Evolutionary conservation across 805 yeast species (phyloP).

Genomic region (Barnettozyma vustinii): DNA sequence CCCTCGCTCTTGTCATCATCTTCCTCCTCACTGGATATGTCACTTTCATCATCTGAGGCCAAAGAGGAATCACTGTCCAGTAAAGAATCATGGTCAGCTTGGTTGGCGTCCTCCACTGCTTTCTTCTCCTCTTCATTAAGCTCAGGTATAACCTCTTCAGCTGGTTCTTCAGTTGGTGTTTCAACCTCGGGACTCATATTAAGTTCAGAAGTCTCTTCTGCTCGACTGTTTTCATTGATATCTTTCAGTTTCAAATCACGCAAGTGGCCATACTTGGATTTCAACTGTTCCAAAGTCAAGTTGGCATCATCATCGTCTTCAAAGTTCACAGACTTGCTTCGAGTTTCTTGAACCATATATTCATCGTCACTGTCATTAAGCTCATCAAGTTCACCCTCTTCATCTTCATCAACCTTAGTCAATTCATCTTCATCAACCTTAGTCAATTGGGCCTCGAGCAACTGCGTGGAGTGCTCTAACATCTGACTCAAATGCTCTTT

Average conservation of each 20-base stretch:
- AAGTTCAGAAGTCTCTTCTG: conserved; percentile 7
- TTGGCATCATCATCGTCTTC: conserved; percentile 24
- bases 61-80: conserved; percentile 29
- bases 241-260: conserved; percentile 22
- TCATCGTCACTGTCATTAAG: conserved; percentile 20
- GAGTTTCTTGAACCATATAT: conserved; percentile 1
- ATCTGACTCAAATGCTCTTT: conserved; percentile 83
- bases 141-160: conserved; percentile 21
- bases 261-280: conserved; percentile 22
- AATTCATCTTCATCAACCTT: conserved; percentile 39
- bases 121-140: conserved; percentile 19
- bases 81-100: conserved; percentile 15
- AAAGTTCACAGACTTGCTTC: not conserved
- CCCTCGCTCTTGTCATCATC: conserved; percentile 17
- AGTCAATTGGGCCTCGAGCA: conserved; percentile 77
- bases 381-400: conserved; percentile 1
- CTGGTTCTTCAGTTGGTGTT: conserved; percentile 19
- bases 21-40: conserved; percentile 21
- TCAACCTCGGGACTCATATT: conserved; percentile 22
- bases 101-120: conserved; percentile 26
- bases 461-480: conserved; percentile 84
- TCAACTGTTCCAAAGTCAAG: conserved; percentile 26
- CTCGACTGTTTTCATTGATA: conserved; percentile 24
- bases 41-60: conserved; percentile 25
- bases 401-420: conserved; percentile 33